A percentile compares a stretch with the other conserved stretches of the same genome.
Evolutionary conservation across 2,329 filamentous ascomycete genomes (phyloP).

Genomic region (Diaporthe australafricana): DNA sequence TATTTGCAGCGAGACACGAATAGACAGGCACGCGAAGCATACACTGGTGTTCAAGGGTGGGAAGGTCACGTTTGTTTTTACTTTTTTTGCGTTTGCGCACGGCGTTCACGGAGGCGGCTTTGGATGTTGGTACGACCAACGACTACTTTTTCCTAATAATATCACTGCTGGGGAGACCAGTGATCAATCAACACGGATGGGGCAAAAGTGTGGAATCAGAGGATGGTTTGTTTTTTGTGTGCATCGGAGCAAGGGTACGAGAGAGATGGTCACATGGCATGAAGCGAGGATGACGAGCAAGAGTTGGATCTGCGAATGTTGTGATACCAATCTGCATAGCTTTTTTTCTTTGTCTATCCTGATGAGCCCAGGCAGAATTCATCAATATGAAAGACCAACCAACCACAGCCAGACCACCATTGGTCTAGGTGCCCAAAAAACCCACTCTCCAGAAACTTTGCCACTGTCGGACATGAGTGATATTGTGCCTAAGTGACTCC

Average conservation of each 20-base stretch:
- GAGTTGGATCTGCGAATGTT: slow-evolving; percentile 13
- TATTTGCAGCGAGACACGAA: slow-evolving; percentile 6
- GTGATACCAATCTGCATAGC: slow-evolving; percentile 27
- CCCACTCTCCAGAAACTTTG: neutral
- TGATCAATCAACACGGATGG: neutral
- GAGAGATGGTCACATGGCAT: neutral
- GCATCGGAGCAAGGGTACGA: slow-evolving; percentile 9
- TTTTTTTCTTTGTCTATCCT: slow-evolving; percentile 11
- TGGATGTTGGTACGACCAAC: slow-evolving; percentile 14
- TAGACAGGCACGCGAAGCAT: slow-evolving; percentile 29
- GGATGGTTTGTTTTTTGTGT: neutral
- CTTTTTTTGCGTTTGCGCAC: slow-evolving; percentile 1
- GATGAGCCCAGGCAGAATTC: slow-evolving; percentile 26
- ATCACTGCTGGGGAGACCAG: slow-evolving; percentile 29
- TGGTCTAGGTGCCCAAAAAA: slow-evolving; percentile 3
- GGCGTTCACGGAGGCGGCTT: slow-evolving; percentile 8
- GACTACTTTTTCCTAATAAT: slow-evolving; percentile 17
- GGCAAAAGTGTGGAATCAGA: slow-evolving; percentile 29
- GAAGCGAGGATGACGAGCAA: neutral
- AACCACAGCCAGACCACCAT: neutral
- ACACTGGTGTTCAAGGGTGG: slow-evolving; percentile 23
- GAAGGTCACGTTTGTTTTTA: neutral
- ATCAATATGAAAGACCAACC: slow-evolving; percentile 21
- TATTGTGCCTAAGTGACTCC: neutral
- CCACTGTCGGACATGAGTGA: neutral